A percentile compares a stretch with the other conserved stretches of the same genome.
Conservation (phyloP, 2,329 filamentous ascomycete species). For the Onygenales sp. region DNA sequence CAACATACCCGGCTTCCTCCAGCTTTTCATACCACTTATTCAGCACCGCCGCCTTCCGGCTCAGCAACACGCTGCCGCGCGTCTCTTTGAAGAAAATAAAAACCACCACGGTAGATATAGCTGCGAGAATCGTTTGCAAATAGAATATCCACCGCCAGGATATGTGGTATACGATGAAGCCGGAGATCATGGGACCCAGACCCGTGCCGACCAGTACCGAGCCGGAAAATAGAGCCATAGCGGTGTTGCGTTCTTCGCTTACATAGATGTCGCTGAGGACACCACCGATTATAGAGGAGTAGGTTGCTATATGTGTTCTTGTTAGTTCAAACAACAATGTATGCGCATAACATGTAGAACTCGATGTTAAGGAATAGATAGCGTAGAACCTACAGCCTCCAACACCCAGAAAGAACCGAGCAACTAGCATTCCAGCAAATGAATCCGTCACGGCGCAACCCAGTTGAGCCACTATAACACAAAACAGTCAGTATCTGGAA, state of each 20-base stretch:
- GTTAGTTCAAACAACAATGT: background rate
- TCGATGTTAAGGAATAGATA: background rate
- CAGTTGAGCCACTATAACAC: slow-evolving; percentile 48
- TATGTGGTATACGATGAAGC: slow-evolving; percentile 57
- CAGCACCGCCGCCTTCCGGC: slow-evolving; percentile 60
- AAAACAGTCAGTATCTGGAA: slow-evolving; percentile 1
- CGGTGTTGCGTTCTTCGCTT: slow-evolving; percentile 68
- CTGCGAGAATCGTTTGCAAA: slow-evolving; percentile 65
- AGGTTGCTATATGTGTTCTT: slow-evolving; percentile 37
- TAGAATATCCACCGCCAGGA: slow-evolving; percentile 86
- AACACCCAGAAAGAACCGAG: slow-evolving; percentile 67
- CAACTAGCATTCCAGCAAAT: slow-evolving; percentile 63
- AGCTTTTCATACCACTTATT: slow-evolving; percentile 72
- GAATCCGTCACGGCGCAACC: slow-evolving; percentile 62
- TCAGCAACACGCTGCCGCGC: slow-evolving; percentile 68
- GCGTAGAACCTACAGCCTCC: slow-evolving; percentile 52
- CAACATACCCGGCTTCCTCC: slow-evolving; percentile 54
- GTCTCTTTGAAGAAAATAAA: slow-evolving; percentile 71
- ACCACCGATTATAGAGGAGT: slow-evolving; percentile 86
- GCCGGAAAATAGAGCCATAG: slow-evolving; percentile 84
- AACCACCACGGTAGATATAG: slow-evolving; percentile 54
- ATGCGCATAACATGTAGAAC: background rate
- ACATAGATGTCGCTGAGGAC: slow-evolving; percentile 81
- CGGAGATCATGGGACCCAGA: slow-evolving; percentile 61
- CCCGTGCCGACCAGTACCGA: slow-evolving; percentile 70